phyloP scores from a whole-genome alignment of 2,329 filamentous ascomycete genomes.

The Beauveria scarabaeidicola region DNA sequence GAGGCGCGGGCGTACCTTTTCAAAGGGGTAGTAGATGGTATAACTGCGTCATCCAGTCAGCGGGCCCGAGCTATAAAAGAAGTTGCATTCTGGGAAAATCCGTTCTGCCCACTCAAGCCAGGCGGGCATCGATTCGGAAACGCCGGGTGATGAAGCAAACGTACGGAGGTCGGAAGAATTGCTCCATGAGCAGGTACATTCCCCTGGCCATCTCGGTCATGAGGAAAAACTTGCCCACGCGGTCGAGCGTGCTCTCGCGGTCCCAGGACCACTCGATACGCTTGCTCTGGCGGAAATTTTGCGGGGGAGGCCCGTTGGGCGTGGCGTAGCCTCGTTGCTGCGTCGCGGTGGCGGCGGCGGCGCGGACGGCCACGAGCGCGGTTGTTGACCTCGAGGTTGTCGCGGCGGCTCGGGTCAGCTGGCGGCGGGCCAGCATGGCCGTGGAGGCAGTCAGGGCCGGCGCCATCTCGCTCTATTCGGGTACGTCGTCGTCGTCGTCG shows the following conservation, averaged over 20 bases:
- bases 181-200: constrained; percentile 96
- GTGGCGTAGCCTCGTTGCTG: constrained; percentile 47
- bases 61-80: background rate
- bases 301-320: constrained; percentile 68
- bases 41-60: constrained; percentile 50
- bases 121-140: background rate
- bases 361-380: constrained; percentile 16
- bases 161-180: constrained; percentile 96
- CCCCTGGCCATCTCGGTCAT: constrained; percentile 91
- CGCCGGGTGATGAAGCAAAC: constrained; percentile 31
- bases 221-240: constrained; percentile 87
- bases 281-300: constrained; percentile 69
- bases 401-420: constrained; percentile 22
- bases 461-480: constrained; percentile 20
- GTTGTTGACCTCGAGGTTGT: constrained; percentile 10
- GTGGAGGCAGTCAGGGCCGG: constrained; percentile 24
- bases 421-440: constrained; percentile 28
- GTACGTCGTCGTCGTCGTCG: background rate
- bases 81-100: too few species aligned
- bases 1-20: constrained; percentile 54
- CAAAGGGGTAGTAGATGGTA: constrained; percentile 97
- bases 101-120: background rate
- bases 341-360: constrained; percentile 15
- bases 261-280: constrained; percentile 74
- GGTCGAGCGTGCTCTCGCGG: constrained; percentile 69